Conservation (phyloP, 108 stramenopile species). For the Cyclotella atomus region DNA sequence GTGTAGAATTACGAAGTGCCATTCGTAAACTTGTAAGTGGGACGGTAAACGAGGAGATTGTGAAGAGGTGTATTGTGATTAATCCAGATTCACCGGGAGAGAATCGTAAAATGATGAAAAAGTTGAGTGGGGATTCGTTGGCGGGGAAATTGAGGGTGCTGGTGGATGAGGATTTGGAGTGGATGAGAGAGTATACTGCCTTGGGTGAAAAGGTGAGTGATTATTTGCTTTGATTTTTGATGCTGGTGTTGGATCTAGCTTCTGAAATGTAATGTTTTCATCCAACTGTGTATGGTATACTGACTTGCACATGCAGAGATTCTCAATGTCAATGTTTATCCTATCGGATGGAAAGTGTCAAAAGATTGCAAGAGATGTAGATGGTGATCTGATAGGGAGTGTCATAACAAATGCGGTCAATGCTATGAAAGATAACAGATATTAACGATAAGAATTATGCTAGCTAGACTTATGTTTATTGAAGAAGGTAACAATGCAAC, state of each 20-base stretch:
- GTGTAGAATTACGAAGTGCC: constrained; percentile 62
- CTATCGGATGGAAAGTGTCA: constrained; percentile 65
- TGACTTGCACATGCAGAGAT: constrained; percentile 42
- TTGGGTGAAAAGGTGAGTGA: constrained; percentile 68
- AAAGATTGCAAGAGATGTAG: constrained; percentile 76
- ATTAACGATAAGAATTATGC: too few relatives aligned
- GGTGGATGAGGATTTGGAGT: constrained; percentile 76
- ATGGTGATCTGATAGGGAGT: constrained; percentile 48
- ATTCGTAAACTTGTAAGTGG: constrained; percentile 40
- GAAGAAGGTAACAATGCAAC: too few relatives aligned
- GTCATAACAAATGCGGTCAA: constrained; percentile 53
- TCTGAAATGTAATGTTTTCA: too few relatives aligned
- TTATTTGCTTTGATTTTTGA: neutral
- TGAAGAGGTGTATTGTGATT: constrained; percentile 58
- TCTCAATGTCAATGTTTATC: constrained; percentile 75
- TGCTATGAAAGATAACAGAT: too few relatives aligned
- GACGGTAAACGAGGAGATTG: constrained; percentile 35
- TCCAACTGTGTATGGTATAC: too few relatives aligned
- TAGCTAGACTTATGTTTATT: too few relatives aligned
- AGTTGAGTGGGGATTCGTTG: constrained; percentile 25
- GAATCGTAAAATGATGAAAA: constrained; percentile 76
- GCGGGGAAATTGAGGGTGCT: constrained; percentile 34
- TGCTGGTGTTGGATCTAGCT: neutral
- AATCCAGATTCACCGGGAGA: constrained; percentile 84
- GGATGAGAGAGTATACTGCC: constrained; percentile 73